Conservation (phyloP, 495 filamentous ascomycete species). For the Neurospora sp. region DNA sequence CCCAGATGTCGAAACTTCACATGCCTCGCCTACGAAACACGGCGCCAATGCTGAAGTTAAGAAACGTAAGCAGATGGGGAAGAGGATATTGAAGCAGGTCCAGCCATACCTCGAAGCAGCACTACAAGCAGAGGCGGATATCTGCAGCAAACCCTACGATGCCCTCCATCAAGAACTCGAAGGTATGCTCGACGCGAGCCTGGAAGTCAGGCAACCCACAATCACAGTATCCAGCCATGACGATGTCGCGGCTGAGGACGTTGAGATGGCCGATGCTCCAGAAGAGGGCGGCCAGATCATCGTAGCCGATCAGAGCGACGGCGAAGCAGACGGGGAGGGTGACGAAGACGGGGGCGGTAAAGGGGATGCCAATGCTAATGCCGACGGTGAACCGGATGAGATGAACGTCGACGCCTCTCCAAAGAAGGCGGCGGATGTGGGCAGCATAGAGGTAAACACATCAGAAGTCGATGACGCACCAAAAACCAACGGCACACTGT, state of each 20-base stretch:
- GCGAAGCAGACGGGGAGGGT: conserved; percentile 11
- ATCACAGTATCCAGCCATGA: conserved; percentile 16
- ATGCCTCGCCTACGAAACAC: conserved; percentile 21
- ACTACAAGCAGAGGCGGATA: conserved; percentile 65
- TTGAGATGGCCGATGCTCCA: conserved; percentile 38
- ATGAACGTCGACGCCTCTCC: conserved; percentile 10
- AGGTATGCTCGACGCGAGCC: conserved; percentile 52
- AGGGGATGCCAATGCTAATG: conserved; percentile 1
- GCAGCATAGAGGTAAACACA: conserved; percentile 34
- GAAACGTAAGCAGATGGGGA: conserved; percentile 56
- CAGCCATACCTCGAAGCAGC: conserved; percentile 70
- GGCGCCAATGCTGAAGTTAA: conserved; percentile 25
- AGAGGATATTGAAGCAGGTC: conserved; percentile 72
- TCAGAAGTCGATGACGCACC: conserved; percentile 18
- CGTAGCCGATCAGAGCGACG: conserved; percentile 24
- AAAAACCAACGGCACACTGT: conserved; percentile 24
- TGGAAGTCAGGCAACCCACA: conserved; percentile 29
- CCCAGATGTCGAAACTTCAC: conserved; percentile 10
- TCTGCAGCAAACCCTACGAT: conserved; percentile 58
- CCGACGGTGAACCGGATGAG: conserved; percentile 1
- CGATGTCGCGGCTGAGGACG: conserved; percentile 22
- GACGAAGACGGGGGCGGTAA: conserved; percentile 9
- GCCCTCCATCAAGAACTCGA: conserved; percentile 63
- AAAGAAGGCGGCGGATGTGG: conserved; percentile 11
- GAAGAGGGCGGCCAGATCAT: conserved; percentile 31